Base-by-base conservation (phyloP, 2,329 filamentous ascomycete genomes). In the Bimuria novae-zelandiae region DNA sequence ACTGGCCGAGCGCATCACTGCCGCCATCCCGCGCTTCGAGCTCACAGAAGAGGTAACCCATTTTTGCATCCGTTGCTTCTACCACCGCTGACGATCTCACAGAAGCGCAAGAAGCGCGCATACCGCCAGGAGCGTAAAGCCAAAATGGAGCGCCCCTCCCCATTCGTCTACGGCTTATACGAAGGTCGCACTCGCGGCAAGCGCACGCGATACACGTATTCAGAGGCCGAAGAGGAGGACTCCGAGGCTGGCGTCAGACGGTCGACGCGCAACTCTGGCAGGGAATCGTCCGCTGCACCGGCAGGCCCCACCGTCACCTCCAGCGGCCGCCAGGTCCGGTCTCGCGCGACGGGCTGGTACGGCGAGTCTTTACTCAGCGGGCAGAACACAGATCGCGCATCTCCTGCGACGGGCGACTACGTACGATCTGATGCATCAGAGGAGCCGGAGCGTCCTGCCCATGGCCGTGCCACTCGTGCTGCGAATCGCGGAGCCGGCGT, bases 101-200 rank as follows among this genome's bases (percentile, higher is more conserved):
- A 93, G 89, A 97, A 97, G 83, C 90, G 94, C 50, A 91, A 88
- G 74, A 89, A 92, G 39, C 89, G 94, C 52, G 94, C 99, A 67
- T 97, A 99, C 68, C 88, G 94, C 14, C 84, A 90, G 69, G 82
- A 86, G 64, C 90, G 90, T 58, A 93, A 93, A 69, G 90, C 93
- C 56, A 88, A 89, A 54, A 97, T 97, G 76, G 84, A 89, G 61
- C 85, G 92, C 4, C 91, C 92, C 4, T 91, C 92, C 5, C 92
- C 96, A 63, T 88, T 89, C 8, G 92, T 92, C 4, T 95, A 93
- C 70, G 97, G 92, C 1, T 80, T 96, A 52, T 99, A 99, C 72
- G 94, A 99, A 77, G 94, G 94, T 44, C 90, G 94, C 48, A 99
- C 95, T 4, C 86, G 94, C 54, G 94, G 94, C 51, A 97, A 99